phyloP scores from a whole-genome alignment of 2,329 filamentous ascomycete genomes.

The Microsporum audouinii region DNA sequence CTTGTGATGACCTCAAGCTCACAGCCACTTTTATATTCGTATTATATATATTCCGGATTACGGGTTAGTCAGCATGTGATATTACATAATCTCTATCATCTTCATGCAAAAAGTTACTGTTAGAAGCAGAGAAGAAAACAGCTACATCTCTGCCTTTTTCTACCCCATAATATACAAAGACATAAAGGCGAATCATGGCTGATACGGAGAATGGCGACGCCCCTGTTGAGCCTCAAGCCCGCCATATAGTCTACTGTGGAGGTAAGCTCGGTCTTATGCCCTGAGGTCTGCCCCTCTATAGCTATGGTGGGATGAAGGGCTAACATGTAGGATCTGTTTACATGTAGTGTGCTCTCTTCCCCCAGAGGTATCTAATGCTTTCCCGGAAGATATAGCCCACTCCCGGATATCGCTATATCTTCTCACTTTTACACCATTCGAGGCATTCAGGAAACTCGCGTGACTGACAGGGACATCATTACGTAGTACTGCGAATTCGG shows the following conservation, averaged over 20 bases:
- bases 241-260: constrained; percentile 51
- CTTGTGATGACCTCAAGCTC: no score
- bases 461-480: not conserved
- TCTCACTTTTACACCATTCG: not conserved
- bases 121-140: not conserved
- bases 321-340: constrained; percentile 1
- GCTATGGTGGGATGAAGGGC: not conserved
- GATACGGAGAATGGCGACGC: constrained; percentile 12
- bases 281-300: constrained; percentile 2
- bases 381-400: not conserved
- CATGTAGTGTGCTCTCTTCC: constrained; percentile 51
- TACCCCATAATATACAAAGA: not conserved
- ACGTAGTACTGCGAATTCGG: constrained; percentile 96
- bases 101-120: not conserved
- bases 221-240: constrained; percentile 36
- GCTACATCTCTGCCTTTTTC: not conserved
- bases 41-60: not conserved
- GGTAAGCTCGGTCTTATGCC: constrained; percentile 30
- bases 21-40: no score
- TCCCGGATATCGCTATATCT: not conserved
- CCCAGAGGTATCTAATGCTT: constrained; percentile 48
- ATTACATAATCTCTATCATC: not conserved
- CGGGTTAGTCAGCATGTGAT: not conserved
- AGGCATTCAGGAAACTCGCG: not conserved
- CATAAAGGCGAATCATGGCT: constrained; percentile 9